These are phyloP conservation scores for Phytopythium boreale DNA, from an alignment of 352 stramenopile genomes.

Conservation along the genomic window DNA sequence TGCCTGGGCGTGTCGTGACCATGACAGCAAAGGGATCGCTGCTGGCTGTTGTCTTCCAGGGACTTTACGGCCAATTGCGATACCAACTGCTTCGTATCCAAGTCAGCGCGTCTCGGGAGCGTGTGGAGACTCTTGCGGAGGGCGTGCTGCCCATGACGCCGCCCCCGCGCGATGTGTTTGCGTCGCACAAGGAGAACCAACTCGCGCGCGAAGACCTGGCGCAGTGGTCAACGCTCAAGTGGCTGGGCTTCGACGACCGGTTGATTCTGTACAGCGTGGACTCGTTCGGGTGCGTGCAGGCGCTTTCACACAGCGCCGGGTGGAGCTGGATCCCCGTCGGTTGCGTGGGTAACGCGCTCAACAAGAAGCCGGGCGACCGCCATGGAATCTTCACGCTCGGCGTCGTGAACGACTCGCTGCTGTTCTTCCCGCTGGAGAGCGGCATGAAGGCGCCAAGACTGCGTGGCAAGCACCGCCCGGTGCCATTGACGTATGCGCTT, in stretches of 20 bases:
- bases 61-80: slow-evolving; percentile 34
- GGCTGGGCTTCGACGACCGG: slow-evolving; percentile 78
- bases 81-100: slow-evolving; percentile 57
- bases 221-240: slow-evolving; percentile 60
- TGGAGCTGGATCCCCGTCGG: slow-evolving; percentile 77
- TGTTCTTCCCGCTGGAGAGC: slow-evolving; percentile 71
- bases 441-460: slow-evolving; percentile 40
- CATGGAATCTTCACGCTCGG: slow-evolving; percentile 64
- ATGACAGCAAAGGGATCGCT: slow-evolving; percentile 56
- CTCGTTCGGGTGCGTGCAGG: slow-evolving; percentile 61
- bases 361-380: slow-evolving; percentile 58
- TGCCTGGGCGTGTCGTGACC: slow-evolving; percentile 68
- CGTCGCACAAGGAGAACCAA: slow-evolving; percentile 68
- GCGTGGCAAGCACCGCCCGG: slow-evolving; percentile 66
- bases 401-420: slow-evolving; percentile 65
- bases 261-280: slow-evolving; percentile 71
- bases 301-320: slow-evolving; percentile 43
- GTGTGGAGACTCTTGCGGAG: slow-evolving; percentile 42
- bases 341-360: slow-evolving; percentile 53
- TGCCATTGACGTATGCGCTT: slow-evolving; percentile 63
- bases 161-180: slow-evolving; percentile 58
- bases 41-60: slow-evolving; percentile 71
- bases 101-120: slow-evolving; percentile 32
- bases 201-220: slow-evolving; percentile 27
- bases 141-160: slow-evolving; percentile 58